Evolutionary conservation across 305 asterid genomes (phyloP).

Genomic region (Stenogyne calaminthoides): DNA sequence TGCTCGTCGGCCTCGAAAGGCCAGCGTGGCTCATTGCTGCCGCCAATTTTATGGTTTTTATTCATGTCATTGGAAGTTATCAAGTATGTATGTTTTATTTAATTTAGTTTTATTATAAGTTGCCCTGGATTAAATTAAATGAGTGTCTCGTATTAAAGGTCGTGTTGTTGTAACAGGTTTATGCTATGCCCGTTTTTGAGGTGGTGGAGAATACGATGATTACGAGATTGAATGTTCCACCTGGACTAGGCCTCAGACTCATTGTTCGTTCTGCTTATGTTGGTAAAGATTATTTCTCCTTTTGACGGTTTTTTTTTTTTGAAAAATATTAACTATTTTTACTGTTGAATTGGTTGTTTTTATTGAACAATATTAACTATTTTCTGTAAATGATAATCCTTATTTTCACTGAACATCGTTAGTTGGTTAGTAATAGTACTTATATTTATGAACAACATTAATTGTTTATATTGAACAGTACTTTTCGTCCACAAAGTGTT

Average conservation of each 20-base stretch:
- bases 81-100: constrained; percentile 45
- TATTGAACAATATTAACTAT: too few species aligned
- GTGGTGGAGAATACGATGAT: constrained; percentile 49
- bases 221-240: constrained; percentile 40
- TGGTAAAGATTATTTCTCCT: constrained; percentile 36
- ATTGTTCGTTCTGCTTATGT: constrained; percentile 76
- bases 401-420: too few species aligned
- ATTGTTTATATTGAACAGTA: too few species aligned
- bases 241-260: constrained; percentile 55
- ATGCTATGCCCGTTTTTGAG: constrained; percentile 91
- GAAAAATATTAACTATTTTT: too few species aligned
- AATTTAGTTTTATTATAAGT: too few species aligned
- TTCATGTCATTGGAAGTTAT: constrained; percentile 94
- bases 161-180: constrained; percentile 41
- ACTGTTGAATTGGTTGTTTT: too few species aligned
- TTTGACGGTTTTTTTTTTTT: too few species aligned
- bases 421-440: too few species aligned
- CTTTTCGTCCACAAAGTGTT: too few species aligned
- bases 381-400: too few species aligned
- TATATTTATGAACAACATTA: too few species aligned
- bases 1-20: constrained; percentile 70
- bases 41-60: constrained; percentile 85
- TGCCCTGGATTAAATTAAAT: background rate
- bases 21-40: constrained; percentile 93
- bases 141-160: background rate